Conservation (phyloP, 164 flowering plant species). For the Aristolochia californica region DNA sequence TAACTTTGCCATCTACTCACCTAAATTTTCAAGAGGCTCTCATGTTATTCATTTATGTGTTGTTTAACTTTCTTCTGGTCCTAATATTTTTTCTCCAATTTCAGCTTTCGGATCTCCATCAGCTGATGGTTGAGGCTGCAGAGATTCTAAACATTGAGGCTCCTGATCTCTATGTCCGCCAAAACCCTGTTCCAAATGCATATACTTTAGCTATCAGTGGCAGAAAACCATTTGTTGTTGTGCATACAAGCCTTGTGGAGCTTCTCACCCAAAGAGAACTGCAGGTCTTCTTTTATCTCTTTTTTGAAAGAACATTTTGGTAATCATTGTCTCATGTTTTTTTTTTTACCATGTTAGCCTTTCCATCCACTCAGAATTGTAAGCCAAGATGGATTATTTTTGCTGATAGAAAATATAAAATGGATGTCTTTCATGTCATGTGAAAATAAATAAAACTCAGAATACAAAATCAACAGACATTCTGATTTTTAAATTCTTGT, state of each 20-base stretch:
- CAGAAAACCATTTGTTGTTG: constrained; percentile 89
- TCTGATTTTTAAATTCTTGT: not conserved
- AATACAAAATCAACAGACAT: too few relatives aligned
- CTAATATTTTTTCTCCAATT: not conserved
- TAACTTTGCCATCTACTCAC: not conserved
- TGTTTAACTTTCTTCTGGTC: not conserved
- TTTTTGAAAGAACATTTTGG: not conserved
- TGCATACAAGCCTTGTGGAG: constrained; percentile 93
- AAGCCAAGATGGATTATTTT: too few relatives aligned
- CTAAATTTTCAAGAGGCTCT: not conserved
- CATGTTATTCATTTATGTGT: not conserved
- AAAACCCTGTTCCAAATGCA: constrained; percentile 93
- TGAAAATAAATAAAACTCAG: too few relatives aligned
- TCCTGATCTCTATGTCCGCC: constrained; percentile 88
- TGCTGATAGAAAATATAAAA: too few relatives aligned
- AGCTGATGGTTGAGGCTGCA: constrained; percentile 73
- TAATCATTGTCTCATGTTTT: not conserved
- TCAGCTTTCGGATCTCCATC: constrained; percentile 80
- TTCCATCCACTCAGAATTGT: not conserved
- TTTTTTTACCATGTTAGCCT: not conserved
- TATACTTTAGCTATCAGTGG: constrained; percentile 88
- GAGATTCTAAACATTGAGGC: constrained; percentile 58
- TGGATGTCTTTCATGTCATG: too few relatives aligned
- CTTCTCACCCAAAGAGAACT: constrained; percentile 76
- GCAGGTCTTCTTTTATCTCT: constrained; percentile 46